Conservation (phyloP, 257 asterid species). For the Coffea canephora region DNA sequence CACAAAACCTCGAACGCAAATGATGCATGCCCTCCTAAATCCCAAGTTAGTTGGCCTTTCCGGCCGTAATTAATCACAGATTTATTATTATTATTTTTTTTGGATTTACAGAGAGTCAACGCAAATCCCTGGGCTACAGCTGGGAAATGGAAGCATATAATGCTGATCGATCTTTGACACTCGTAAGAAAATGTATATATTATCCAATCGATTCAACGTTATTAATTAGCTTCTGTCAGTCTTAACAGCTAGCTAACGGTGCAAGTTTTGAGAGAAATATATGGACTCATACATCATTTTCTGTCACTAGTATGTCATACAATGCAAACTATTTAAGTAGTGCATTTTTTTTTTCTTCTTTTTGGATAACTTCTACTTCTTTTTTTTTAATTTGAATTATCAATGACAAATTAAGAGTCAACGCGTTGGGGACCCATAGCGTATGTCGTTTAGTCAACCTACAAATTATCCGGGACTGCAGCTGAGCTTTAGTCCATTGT, state of each 20-base stretch:
- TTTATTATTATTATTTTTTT: no score
- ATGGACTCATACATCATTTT: no score
- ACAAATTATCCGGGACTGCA: background rate
- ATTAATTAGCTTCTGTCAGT: background rate
- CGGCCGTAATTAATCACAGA: background rate
- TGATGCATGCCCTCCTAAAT: background rate
- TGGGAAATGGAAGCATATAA: background rate
- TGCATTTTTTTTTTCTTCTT: no score
- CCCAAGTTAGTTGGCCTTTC: background rate
- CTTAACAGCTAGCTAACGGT: no score
- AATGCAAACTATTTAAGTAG: no score
- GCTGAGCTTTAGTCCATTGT: background rate
- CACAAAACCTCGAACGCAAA: background rate
- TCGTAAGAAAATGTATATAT: background rate
- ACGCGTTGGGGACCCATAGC: background rate
- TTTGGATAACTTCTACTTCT: no score
- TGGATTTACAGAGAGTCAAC: background rate
- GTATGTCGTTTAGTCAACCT: slow-evolving; percentile 1
- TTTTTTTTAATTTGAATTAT: background rate
- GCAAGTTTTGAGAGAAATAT: no score
- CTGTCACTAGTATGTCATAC: no score
- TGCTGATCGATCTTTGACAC: background rate
- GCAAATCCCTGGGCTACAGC: background rate
- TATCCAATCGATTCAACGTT: background rate
- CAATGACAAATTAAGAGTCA: background rate